Evolutionary conservation across 768 basidiomycete genomes (phyloP), one percentile per base, ranked within the genome.

Genomic region (Stropharia rugosoannulata): DNA sequence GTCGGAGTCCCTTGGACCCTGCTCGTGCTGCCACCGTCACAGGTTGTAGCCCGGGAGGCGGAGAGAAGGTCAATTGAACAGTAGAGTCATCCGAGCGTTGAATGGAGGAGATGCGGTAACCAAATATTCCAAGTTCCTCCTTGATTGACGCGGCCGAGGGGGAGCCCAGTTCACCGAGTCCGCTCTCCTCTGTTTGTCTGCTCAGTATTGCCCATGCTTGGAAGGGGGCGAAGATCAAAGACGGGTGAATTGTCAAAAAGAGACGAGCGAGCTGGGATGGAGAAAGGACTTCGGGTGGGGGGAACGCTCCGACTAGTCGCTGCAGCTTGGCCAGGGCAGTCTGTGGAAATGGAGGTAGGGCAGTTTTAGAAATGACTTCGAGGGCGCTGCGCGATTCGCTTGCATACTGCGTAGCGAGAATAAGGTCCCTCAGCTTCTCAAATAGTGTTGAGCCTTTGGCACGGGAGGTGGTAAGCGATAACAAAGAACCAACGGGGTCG

Each of bases 141-240:
- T 75, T 67, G 1, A 68, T 68, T n/a, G 75, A 74, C 12, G 66
- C 22, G 65, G 74, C 67, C 35, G 70, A 67, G 1, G 84, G 82
- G 57, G 75, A 78, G 0, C 80, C 81, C 0, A 88, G 72, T 16
- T 75, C 70, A 4, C 82, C 83, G 0, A 86, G 66, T 0, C 81
- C 84, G 12, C 72, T 73, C 49, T 85, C 81, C 54, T 81, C 75
- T 4, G 77, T 74, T 52, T 85, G 83, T 27, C 77, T 72, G 50
- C 79, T 77, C 15, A 88, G 78, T 57, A 84, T 70, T 1, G 80
- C 84, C 85, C 85, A 88, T 4, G 81, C 83, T 49, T 81, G 79
- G 62, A 83, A 80, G 1, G 83, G 75, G 6, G 84, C 81, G 57
- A 82, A 72, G 6, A 78, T 68, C 13, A 88, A 72, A 0, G 68